Evolutionary conservation across 2,329 filamentous ascomycete genomes (phyloP).

Genomic region (Aspergillus japonicus): DNA sequence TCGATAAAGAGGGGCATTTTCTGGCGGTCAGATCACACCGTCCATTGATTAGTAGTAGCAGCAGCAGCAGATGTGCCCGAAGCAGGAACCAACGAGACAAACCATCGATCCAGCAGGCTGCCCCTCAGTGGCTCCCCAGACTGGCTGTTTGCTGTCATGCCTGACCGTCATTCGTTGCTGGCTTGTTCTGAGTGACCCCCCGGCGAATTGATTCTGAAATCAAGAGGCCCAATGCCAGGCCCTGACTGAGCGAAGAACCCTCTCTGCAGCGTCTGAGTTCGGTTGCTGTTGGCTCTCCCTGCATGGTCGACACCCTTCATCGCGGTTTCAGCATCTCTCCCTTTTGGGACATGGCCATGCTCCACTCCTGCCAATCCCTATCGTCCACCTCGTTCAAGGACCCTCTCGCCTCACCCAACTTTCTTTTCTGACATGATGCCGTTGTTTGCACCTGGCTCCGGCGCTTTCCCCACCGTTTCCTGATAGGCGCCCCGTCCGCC

Average conservation of each 20-base stretch:
- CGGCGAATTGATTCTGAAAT: not conserved
- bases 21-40: constrained; percentile 24
- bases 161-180: constrained; percentile 14
- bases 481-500: constrained; percentile 19
- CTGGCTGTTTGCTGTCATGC: constrained; percentile 10
- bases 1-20: constrained; percentile 16
- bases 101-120: constrained; percentile 14
- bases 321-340: constrained; percentile 11
- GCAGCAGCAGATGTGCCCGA: constrained; percentile 32
- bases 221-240: constrained; percentile 4
- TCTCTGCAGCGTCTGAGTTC: not conserved
- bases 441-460: constrained; percentile 17
- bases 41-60: constrained; percentile 15
- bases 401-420: constrained; percentile 20
- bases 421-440: constrained; percentile 18
- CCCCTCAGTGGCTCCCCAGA: constrained; percentile 15
- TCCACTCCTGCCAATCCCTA: constrained; percentile 20
- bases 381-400: constrained; percentile 14
- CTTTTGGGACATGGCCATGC: constrained; percentile 8
- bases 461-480: constrained; percentile 20
- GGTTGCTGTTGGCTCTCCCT: not conserved
- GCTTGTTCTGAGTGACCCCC: constrained; percentile 15
- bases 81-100: constrained; percentile 17
- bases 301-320: not conserved
- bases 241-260: not conserved